Percentiles rank a stretch among this genome's conserved stretches.
Evolutionary conservation across 768 basidiomycete species (phyloP).

Genomic region (Panaeolus cyanescens): DNA sequence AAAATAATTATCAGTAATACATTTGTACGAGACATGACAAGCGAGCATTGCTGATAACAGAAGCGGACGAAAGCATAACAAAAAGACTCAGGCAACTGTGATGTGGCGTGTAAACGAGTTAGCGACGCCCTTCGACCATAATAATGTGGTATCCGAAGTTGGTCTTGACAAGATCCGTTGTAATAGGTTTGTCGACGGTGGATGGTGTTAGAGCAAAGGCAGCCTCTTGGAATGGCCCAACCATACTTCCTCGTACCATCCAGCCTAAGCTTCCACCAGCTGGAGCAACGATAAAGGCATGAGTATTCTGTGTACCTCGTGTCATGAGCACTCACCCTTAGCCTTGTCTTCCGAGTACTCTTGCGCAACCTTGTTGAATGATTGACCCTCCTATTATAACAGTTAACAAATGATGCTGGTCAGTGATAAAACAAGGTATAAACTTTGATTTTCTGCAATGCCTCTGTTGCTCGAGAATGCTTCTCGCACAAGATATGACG

Average conservation of each 20-base stretch:
- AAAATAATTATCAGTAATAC: background rate
- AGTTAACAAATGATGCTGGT: background rate
- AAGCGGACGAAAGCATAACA: background rate
- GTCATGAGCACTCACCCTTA: constrained; percentile 52
- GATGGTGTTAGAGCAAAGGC: constrained; percentile 82
- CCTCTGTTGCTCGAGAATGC: constrained; percentile 77
- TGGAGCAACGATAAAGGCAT: no score
- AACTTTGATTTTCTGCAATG: constrained; percentile 79
- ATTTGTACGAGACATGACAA: background rate
- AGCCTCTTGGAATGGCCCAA: constrained; percentile 87
- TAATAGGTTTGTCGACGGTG: constrained; percentile 73
- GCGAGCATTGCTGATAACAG: background rate
- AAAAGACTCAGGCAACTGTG: constrained; percentile 13
- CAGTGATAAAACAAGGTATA: constrained; percentile 6
- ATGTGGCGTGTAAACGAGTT: constrained; percentile 26
- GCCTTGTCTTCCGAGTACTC: constrained; percentile 93
- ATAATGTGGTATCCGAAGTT: constrained; percentile 87
- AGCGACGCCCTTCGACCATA: constrained; percentile 85
- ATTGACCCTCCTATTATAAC: constrained; percentile 59
- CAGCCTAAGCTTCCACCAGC: constrained; percentile 87
- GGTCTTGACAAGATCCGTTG: constrained; percentile 79
- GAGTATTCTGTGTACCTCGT: no score
- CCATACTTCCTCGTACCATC: constrained; percentile 88
- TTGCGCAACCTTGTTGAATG: constrained; percentile 88
- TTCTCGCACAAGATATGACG: constrained; percentile 90